phyloP scores from a whole-genome alignment of 176 grass and related monocot genomes.

The Phoenix roebelenii region DNA sequence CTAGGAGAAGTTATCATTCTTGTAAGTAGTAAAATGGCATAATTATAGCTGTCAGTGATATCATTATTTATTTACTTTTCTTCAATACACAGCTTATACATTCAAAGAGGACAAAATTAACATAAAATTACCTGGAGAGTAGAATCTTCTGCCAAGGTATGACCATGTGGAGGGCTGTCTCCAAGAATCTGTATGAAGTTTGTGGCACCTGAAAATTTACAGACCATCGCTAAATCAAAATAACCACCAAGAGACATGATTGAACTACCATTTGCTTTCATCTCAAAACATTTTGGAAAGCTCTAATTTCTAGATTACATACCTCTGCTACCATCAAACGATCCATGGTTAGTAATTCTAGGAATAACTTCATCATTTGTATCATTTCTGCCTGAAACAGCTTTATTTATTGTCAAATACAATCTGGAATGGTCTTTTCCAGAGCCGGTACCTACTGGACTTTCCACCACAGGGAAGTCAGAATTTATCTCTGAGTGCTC shows the following conservation, averaged over 20 bases:
- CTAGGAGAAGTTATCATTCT: no score
- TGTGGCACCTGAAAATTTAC: not conserved
- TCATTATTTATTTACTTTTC: no score
- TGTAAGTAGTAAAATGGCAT: no score
- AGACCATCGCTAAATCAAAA: conserved; percentile 4
- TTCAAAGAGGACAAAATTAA: no score
- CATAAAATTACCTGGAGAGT: not conserved
- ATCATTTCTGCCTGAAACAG: not conserved
- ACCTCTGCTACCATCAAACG: conserved; percentile 10
- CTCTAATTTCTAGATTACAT: not conserved
- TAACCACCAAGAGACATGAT: not conserved
- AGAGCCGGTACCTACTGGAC: not conserved
- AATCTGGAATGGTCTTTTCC: conserved; percentile 1
- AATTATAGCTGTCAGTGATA: no score
- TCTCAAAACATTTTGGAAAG: not conserved
- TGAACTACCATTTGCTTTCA: not conserved
- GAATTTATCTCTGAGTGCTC: not conserved
- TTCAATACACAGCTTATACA: no score
- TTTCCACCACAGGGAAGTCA: not conserved
- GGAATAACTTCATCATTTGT: conserved; percentile 1
- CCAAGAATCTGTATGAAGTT: not conserved
- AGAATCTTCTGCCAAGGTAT: not conserved
- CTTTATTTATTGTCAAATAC: not conserved
- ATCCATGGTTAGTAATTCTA: not conserved
- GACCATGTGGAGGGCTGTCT: not conserved